Evolutionary conservation across 148 eudicot species (phyloP).

Genomic region (Rhododendron ovatum): DNA sequence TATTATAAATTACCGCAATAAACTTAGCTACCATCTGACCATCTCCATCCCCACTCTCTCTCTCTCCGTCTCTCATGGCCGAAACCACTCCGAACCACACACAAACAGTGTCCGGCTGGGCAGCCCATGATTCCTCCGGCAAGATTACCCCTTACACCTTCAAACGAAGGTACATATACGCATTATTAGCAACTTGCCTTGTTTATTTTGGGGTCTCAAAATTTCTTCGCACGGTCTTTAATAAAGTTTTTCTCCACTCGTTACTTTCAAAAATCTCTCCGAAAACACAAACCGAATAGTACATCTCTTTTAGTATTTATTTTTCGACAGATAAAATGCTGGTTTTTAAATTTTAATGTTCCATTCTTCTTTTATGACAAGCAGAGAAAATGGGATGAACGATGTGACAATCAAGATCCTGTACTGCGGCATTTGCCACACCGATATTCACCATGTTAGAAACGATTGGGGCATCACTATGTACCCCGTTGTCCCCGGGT

Average conservation of each 20-base stretch:
- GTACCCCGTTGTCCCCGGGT: slow-evolving; percentile 98
- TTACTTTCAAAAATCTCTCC: no score
- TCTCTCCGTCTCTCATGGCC: slow-evolving; percentile 42
- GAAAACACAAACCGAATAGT: no score
- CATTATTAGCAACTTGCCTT: neutral
- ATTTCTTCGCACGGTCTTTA: no score
- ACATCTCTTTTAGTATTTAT: no score
- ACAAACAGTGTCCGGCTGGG: slow-evolving; percentile 80
- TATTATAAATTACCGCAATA: no score
- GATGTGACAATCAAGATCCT: slow-evolving; percentile 80
- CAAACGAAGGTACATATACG: slow-evolving; percentile 57
- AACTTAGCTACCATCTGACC: neutral
- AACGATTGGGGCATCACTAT: slow-evolving; percentile 92
- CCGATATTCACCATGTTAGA: slow-evolving; percentile 67
- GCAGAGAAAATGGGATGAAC: slow-evolving; percentile 65
- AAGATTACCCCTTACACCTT: slow-evolving; percentile 67
- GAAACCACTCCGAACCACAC: slow-evolving; percentile 81
- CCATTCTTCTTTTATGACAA: neutral
- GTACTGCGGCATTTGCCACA: slow-evolving; percentile 88
- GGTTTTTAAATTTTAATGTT: neutral
- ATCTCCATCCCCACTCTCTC: neutral
- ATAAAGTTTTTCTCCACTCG: no score
- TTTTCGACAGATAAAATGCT: no score
- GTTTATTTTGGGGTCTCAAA: no score
- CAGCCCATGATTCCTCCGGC: slow-evolving; percentile 83